These are phyloP conservation scores for Amauroascus verrucosus DNA, from an alignment of 2,329 filamentous ascomycete species.

Conservation along the genomic window DNA sequence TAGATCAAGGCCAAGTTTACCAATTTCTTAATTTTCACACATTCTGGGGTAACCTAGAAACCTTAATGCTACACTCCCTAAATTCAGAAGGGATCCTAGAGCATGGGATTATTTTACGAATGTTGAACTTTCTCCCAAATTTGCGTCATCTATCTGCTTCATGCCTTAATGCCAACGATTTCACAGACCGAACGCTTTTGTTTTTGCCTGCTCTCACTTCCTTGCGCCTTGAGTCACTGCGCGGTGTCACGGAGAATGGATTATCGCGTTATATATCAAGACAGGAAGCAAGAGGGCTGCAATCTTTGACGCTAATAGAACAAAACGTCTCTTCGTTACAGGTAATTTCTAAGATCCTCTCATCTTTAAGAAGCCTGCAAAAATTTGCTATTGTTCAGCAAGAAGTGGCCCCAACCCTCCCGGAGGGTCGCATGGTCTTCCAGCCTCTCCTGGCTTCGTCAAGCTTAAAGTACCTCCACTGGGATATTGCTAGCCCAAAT, in stretches of 20 bases:
- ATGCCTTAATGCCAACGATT: slow-evolving; percentile 45
- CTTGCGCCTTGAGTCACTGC: slow-evolving; percentile 46
- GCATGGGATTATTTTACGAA: slow-evolving; percentile 45
- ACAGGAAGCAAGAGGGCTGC: slow-evolving; percentile 36
- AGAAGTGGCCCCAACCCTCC: slow-evolving; percentile 38
- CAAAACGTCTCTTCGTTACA: slow-evolving; percentile 44
- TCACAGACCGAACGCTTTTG: slow-evolving; percentile 45
- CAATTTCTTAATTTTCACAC: slow-evolving; percentile 46
- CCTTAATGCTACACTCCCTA: slow-evolving; percentile 43
- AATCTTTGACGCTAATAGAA: slow-evolving; percentile 43
- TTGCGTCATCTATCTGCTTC: slow-evolving; percentile 46
- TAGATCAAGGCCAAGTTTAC: slow-evolving; percentile 40
- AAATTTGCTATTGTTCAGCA: slow-evolving; percentile 45
- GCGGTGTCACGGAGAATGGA: slow-evolving; percentile 47
- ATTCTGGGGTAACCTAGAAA: slow-evolving; percentile 43
- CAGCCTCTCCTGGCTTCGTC: slow-evolving; percentile 41
- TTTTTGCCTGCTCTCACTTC: slow-evolving; percentile 44
- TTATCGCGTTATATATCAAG: slow-evolving; percentile 43
- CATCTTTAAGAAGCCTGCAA: slow-evolving; percentile 37
- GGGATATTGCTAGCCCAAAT: slow-evolving; percentile 42
- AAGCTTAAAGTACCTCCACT: slow-evolving; percentile 46
- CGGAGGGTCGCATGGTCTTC: slow-evolving; percentile 35
- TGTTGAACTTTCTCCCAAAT: slow-evolving; percentile 44
- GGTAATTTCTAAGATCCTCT: slow-evolving; percentile 44
- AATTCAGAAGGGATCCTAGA: slow-evolving; percentile 39